phyloP scores from a whole-genome alignment of 805 yeast species.

The Suhomyces sp. region DNA sequence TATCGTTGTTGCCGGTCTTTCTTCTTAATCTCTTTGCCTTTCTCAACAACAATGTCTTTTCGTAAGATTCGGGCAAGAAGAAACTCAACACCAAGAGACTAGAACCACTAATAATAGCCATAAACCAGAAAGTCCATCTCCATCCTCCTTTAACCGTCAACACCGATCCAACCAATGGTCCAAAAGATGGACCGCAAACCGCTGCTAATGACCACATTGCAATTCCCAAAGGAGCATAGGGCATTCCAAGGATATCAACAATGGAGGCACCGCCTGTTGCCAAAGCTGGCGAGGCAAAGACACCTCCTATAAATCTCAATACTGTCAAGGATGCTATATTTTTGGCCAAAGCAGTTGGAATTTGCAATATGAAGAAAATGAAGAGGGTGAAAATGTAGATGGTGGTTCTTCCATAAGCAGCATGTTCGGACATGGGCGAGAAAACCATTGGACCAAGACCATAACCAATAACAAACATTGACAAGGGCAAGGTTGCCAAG shows the following conservation, averaged over 20 bases:
- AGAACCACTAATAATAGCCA: conserved; percentile 41
- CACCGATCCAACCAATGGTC: conserved; percentile 57
- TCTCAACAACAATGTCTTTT: conserved; percentile 43
- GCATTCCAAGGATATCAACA: conserved; percentile 47
- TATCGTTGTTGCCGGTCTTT: conserved; percentile 48
- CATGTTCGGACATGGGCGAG: conserved; percentile 59
- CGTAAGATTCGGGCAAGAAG: conserved; percentile 49
- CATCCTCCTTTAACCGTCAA: conserved; percentile 45
- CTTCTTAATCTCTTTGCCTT: conserved; percentile 49
- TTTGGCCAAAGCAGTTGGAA: conserved; percentile 52
- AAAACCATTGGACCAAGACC: conserved; percentile 60
- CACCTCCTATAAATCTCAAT: conserved; percentile 52
- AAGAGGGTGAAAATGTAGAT: conserved; percentile 48
- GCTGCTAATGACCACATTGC: conserved; percentile 56
- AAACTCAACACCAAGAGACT: conserved; percentile 33
- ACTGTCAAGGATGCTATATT: conserved; percentile 52
- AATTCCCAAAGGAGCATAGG: conserved; percentile 46
- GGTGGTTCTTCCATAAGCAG: conserved; percentile 51
- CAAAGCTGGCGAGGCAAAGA: conserved; percentile 55
- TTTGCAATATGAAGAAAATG: conserved; percentile 50
- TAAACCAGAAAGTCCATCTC: conserved; percentile 57
- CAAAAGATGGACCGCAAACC: conserved; percentile 53
- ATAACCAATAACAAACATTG: conserved; percentile 58
- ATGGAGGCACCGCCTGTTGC: conserved; percentile 62
- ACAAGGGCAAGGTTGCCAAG: conserved; percentile 49